Conservation (phyloP, 805 yeast species). For the Yarrowia sp. region DNA sequence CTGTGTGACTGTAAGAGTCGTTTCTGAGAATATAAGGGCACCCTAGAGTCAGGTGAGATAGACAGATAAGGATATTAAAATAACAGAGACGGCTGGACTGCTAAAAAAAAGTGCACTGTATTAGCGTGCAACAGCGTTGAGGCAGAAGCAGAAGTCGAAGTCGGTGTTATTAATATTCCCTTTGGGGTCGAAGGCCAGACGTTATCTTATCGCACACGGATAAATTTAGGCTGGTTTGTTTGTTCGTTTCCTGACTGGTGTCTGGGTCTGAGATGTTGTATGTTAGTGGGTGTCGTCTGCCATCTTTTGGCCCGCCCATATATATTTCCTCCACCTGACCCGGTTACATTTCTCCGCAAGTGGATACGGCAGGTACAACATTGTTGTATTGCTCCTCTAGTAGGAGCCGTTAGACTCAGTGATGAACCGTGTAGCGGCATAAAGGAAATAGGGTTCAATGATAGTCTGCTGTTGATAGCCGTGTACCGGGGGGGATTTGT, state of each 20-base stretch:
- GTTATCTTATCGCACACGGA: constrained; percentile 13
- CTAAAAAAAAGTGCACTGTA: constrained; percentile 6
- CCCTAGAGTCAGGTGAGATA: constrained; percentile 1
- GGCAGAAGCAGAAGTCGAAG: neutral
- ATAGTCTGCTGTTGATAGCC: neutral
- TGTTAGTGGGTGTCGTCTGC: neutral
- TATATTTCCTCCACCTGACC: constrained; percentile 11
- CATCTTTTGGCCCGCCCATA: neutral
- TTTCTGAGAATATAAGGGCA: neutral
- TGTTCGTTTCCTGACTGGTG: neutral
- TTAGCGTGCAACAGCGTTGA: constrained; percentile 3
- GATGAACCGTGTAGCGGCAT: constrained; percentile 8
- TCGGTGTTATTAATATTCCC: constrained; percentile 10
- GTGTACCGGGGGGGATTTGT: neutral
- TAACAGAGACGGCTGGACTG: neutral
- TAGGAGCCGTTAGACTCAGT: constrained; percentile 22
- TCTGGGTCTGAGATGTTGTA: neutral
- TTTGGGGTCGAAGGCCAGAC: neutral
- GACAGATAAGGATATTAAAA: constrained; percentile 5
- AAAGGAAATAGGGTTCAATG: neutral
- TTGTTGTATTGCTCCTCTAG: constrained; percentile 2
- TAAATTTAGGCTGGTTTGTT: constrained; percentile 2
- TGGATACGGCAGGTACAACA: constrained; percentile 3
- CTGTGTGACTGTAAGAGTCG: neutral
- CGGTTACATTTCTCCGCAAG: constrained; percentile 8